Percentiles rank a stretch among this genome's conserved stretches.
These are phyloP conservation scores for Schizothecium vesticola DNA, from an alignment of 495 filamentous ascomycete genomes.

Conservation along the genomic window DNA sequence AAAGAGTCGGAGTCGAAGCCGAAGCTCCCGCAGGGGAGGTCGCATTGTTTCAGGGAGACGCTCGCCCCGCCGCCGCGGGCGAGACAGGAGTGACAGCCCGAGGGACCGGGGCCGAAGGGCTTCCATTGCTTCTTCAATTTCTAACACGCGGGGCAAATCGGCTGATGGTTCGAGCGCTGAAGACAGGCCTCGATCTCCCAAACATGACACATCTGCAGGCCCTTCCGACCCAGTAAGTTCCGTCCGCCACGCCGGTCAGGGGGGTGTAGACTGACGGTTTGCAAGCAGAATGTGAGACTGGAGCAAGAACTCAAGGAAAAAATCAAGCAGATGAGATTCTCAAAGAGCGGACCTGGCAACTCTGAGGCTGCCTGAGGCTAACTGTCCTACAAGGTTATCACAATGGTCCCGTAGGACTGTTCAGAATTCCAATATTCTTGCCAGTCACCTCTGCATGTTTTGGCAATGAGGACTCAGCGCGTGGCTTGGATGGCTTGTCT, in stretches of 20 bases:
- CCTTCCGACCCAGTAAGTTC: slow-evolving; percentile 35
- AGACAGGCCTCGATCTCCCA: slow-evolving; percentile 41
- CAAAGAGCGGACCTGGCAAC: slow-evolving; percentile 40
- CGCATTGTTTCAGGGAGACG: slow-evolving; percentile 52
- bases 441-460: neutral
- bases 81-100: slow-evolving; percentile 17
- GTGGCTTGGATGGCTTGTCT: neutral
- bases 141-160: slow-evolving; percentile 44
- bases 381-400: slow-evolving; percentile 31
- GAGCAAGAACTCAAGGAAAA: slow-evolving; percentile 64
- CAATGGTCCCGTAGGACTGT: neutral
- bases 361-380: slow-evolving; percentile 48
- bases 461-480: neutral
- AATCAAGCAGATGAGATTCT: slow-evolving; percentile 59
- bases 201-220: slow-evolving; percentile 25
- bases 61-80: slow-evolving; percentile 15
- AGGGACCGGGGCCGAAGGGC: slow-evolving; percentile 16
- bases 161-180: slow-evolving; percentile 62
- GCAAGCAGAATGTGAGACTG: slow-evolving; percentile 50
- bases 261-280: slow-evolving; percentile 4
- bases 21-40: slow-evolving; percentile 32
- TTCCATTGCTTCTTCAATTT: slow-evolving; percentile 48
- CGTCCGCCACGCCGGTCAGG: neutral
- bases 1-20: slow-evolving; percentile 36
- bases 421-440: neutral